Evolutionary conservation across 768 basidiomycete genomes (phyloP).

Genomic region (Amanita phalloides): DNA sequence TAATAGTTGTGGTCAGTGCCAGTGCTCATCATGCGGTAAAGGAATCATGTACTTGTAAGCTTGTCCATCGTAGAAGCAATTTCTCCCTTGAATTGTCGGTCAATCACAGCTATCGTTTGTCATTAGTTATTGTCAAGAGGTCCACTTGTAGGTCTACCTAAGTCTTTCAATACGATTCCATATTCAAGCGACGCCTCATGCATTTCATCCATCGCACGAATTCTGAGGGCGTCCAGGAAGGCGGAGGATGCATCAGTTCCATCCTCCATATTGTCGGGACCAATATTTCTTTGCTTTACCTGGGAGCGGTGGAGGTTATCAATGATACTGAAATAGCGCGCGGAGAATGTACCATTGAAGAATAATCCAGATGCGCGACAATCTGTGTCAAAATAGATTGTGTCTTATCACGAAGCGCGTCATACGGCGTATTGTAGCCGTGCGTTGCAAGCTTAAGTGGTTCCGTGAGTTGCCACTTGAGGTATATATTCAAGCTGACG

Average conservation of each 20-base stretch:
- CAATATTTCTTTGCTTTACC: constrained; percentile 75
- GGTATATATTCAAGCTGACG: constrained; percentile 72
- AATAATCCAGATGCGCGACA: constrained; percentile 59
- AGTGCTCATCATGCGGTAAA: not conserved
- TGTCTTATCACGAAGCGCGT: constrained; percentile 70
- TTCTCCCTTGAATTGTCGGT: constrained; percentile 83
- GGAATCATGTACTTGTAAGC: constrained; percentile 35
- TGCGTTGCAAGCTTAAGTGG: constrained; percentile 64
- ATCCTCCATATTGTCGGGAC: constrained; percentile 67
- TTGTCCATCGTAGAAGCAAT: constrained; percentile 82
- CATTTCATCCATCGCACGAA: constrained; percentile 82
- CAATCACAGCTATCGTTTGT: constrained; percentile 55
- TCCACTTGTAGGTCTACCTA: constrained; percentile 31
- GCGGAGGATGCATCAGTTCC: constrained; percentile 59
- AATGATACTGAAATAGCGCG: not conserved
- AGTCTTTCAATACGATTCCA: constrained; percentile 74
- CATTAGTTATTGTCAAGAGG: not conserved
- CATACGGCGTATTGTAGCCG: constrained; percentile 77
- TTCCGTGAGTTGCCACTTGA: constrained; percentile 59
- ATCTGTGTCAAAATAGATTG: constrained; percentile 84
- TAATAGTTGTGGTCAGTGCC: constrained; percentile 9
- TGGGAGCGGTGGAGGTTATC: constrained; percentile 12
- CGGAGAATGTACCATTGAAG: constrained; percentile 24
- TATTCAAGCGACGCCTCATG: constrained; percentile 75
- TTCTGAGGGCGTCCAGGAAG: constrained; percentile 74